A percentile compares a stretch with the other conserved stretches of the same genome.
phyloP scores from a whole-genome alignment of 768 basidiomycete species.

The Termitomyces sp. region DNA sequence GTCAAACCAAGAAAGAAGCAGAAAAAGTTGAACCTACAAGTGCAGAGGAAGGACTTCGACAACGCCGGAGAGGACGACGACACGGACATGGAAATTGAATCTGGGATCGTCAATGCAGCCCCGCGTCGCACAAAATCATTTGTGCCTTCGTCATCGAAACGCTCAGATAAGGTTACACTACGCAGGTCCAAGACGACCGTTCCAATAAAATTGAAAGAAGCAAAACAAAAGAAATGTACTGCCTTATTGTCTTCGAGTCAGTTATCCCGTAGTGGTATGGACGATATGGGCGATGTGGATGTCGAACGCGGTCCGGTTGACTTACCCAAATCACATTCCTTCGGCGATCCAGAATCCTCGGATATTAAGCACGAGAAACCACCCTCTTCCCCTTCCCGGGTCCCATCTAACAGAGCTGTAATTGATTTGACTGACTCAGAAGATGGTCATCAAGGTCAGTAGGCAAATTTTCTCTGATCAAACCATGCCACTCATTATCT shows the following conservation, averaged over 20 bases:
- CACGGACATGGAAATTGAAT: slow-evolving; percentile 61
- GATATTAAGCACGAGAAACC: background rate
- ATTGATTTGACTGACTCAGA: slow-evolving; percentile 10
- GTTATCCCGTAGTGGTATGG: slow-evolving; percentile 37
- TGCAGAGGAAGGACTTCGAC: slow-evolving; percentile 35
- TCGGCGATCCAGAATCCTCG: slow-evolving; percentile 1
- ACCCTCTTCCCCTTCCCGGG: background rate
- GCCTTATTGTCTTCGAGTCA: slow-evolving; percentile 28
- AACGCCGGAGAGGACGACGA: slow-evolving; percentile 59
- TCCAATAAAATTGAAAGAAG: slow-evolving; percentile 20
- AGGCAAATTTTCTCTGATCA: background rate
- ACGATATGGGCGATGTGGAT: slow-evolving; percentile 53
- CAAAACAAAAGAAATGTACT: slow-evolving; percentile 18
- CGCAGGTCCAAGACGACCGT: slow-evolving; percentile 41
- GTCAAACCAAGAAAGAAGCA: slow-evolving; percentile 39
- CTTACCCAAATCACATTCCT: background rate
- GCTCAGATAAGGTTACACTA: slow-evolving; percentile 27
- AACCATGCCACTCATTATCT: background rate
- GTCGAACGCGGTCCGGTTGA: slow-evolving; percentile 38
- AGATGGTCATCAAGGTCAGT: slow-evolving; percentile 1
- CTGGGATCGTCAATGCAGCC: slow-evolving; percentile 35
- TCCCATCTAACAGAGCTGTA: slow-evolving; percentile 5
- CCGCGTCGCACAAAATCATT: slow-evolving; percentile 50
- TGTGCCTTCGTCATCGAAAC: slow-evolving; percentile 23
- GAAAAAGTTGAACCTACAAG: slow-evolving; percentile 28